Base-by-base conservation (phyloP, 768 basidiomycete genomes). In the Rhodotorula kratochvilovae region DNA sequence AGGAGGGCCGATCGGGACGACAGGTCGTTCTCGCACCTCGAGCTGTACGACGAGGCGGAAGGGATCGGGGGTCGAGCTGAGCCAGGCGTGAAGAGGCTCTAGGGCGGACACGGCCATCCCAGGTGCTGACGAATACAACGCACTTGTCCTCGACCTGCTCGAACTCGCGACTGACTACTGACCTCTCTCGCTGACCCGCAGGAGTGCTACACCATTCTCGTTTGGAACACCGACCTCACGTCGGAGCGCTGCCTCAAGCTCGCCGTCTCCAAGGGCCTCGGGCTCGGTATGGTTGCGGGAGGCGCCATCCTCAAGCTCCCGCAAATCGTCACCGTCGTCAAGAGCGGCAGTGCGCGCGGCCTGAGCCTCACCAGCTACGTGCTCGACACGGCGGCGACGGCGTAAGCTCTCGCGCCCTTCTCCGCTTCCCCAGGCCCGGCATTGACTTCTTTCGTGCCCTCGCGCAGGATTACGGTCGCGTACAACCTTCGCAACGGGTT, bases 241-340 rank as follows among this genome's bases (percentile, higher is more conserved):
- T 89, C 96, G 80, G 83, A 87, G 16, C 83, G 89, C 68, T 99
- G 96, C 81, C 83, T 98, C 79, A 93, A 93, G 81, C 91, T 92
- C 80, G 86, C 91, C 1, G 80, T 96, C 63, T 96, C 93, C 5
- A 98, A 98, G 79, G 93, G 88, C 0, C 82, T 99, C 13, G 94
- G 96, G 0, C 81, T 99, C 25, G 95, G 89, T 0, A 94, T 98
- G 61, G 93, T 98, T 54, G 83, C 90, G 2, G 95, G 82, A 43
- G 76, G 76, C n/a, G 88, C 89, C 5, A 90, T 99, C 72, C 90
- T 99, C 87, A 99, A 99, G 81, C 86, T 98, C 5, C 95, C 95
- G 2, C 95, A 98, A 79, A 83, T 96, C n/a, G 76, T 90, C 39
- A 85, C 92, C 64, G 91, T 95, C 74, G 76, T 90, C 15, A 84